These are phyloP conservation scores for Phytophthora niederhauseri DNA, from an alignment of 352 stramenopile genomes.

Conservation along the genomic window DNA sequence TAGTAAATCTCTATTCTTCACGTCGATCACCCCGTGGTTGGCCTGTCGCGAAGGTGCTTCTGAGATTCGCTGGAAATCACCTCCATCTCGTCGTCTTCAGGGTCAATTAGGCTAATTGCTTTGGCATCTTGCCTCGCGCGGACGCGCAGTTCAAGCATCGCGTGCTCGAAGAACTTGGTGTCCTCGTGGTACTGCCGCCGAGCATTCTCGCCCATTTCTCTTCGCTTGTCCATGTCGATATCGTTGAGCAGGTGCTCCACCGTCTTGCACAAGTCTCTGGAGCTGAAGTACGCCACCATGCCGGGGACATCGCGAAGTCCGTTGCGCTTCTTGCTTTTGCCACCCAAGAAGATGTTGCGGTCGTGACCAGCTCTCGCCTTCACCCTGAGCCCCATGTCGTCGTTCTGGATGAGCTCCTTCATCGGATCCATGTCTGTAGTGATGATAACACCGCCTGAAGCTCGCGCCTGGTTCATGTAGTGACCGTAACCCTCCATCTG, in stretches of 20 bases:
- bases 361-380: slow-evolving; percentile 10
- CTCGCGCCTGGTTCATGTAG: slow-evolving; percentile 73
- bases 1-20: slow-evolving; percentile 15
- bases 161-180: slow-evolving; percentile 56
- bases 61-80: slow-evolving; percentile 13
- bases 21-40: slow-evolving; percentile 9
- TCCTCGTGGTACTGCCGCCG: slow-evolving; percentile 59
- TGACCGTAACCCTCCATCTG: slow-evolving; percentile 67
- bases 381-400: slow-evolving; percentile 47
- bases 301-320: slow-evolving; percentile 39
- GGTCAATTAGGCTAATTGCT: neutral
- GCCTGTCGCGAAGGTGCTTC: slow-evolving; percentile 15
- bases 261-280: slow-evolving; percentile 43
- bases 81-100: slow-evolving; percentile 11
- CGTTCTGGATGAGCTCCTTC: slow-evolving; percentile 56
- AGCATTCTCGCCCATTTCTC: slow-evolving; percentile 39
- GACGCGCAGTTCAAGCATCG: slow-evolving; percentile 47
- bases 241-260: slow-evolving; percentile 48
- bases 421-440: slow-evolving; percentile 59
- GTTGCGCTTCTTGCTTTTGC: slow-evolving; percentile 33
- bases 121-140: slow-evolving; percentile 24
- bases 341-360: slow-evolving; percentile 54
- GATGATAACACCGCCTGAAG: slow-evolving; percentile 54
- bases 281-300: slow-evolving; percentile 46
- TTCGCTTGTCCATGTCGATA: slow-evolving; percentile 36